Evolutionary conservation across 768 basidiomycete genomes (phyloP).

Genomic region (Podaxis sp.): DNA sequence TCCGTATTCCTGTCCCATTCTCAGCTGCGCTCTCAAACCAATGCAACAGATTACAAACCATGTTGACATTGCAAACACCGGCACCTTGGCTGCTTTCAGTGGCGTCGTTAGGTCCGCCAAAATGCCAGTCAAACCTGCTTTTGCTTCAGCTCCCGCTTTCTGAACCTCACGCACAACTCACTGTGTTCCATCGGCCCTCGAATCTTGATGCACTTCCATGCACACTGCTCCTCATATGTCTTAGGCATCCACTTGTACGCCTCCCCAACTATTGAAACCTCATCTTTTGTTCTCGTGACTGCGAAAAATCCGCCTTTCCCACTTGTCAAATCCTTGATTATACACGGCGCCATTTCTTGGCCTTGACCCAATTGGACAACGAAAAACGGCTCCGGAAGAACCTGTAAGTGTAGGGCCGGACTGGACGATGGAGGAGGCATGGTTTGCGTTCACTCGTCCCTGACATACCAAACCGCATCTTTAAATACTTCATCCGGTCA

Average conservation of each 20-base stretch:
- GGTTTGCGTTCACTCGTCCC: background rate
- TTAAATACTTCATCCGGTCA: slow-evolving; percentile 4
- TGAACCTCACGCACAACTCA: slow-evolving; percentile 22
- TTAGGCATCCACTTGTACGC: slow-evolving; percentile 34
- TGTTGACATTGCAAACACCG: slow-evolving; percentile 61
- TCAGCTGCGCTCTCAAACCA: background rate
- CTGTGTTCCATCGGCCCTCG: slow-evolving; percentile 68
- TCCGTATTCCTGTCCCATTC: slow-evolving; percentile 58
- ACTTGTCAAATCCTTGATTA: slow-evolving; percentile 29
- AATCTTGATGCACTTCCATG: slow-evolving; percentile 62
- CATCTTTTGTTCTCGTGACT: slow-evolving; percentile 57
- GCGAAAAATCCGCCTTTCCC: slow-evolving; percentile 41
- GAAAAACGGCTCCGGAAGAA: slow-evolving; percentile 43
- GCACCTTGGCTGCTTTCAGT: slow-evolving; percentile 47
- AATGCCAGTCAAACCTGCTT: slow-evolving; percentile 53
- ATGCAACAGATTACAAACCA: slow-evolving; percentile 37
- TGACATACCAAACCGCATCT: background rate
- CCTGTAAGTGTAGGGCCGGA: slow-evolving; percentile 45
- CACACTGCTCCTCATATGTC: slow-evolving; percentile 33
- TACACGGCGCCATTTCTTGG: slow-evolving; percentile 31
- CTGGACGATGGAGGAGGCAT: slow-evolving; percentile 47
- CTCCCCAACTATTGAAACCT: slow-evolving; percentile 59
- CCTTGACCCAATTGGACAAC: slow-evolving; percentile 40
- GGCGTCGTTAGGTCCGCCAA: slow-evolving; percentile 53
- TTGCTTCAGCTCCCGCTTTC: background rate